A percentile compares a stretch with the other conserved stretches of the same genome.
Evolutionary conservation across 2,329 filamentous ascomycete species (phyloP).

Genomic region (Didymella lethalis): DNA sequence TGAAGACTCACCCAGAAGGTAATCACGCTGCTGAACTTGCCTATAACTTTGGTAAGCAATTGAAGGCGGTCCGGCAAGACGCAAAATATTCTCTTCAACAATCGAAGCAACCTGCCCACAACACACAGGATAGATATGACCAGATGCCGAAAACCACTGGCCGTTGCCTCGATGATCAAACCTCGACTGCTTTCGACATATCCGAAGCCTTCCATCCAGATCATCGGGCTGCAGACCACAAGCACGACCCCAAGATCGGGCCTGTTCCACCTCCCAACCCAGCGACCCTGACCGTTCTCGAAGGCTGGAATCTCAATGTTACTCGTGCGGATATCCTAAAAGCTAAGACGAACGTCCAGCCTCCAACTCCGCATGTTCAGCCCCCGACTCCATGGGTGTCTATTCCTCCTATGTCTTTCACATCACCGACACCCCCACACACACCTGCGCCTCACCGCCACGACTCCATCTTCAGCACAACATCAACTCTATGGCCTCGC

Average conservation of each 20-base stretch:
- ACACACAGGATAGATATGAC: background rate
- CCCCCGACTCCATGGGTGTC: background rate
- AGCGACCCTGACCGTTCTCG: background rate
- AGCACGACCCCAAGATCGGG: background rate
- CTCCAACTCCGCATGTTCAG: background rate
- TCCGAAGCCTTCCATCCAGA: background rate
- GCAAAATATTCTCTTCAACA: conserved; percentile 3
- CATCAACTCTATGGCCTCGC: background rate
- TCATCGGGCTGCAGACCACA: background rate
- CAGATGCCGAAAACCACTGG: background rate
- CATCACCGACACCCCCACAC: background rate
- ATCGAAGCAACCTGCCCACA: background rate
- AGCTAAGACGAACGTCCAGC: background rate
- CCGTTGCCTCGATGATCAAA: background rate
- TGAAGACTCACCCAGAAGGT: conserved; percentile 23
- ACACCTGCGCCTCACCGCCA: background rate
- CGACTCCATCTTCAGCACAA: background rate
- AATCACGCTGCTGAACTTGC: conserved; percentile 24
- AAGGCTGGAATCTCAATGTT: background rate
- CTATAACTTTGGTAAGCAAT: conserved; percentile 32
- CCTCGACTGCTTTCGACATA: background rate
- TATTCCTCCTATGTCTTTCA: background rate
- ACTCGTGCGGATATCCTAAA: background rate
- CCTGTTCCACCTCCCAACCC: background rate
- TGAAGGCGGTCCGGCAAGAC: conserved; percentile 25